A percentile compares a stretch with the other conserved stretches of the same genome.
These are phyloP conservation scores for Gnaphalium uliginosum DNA, from an alignment of 129 eudicot species.

Conservation along the genomic window DNA sequence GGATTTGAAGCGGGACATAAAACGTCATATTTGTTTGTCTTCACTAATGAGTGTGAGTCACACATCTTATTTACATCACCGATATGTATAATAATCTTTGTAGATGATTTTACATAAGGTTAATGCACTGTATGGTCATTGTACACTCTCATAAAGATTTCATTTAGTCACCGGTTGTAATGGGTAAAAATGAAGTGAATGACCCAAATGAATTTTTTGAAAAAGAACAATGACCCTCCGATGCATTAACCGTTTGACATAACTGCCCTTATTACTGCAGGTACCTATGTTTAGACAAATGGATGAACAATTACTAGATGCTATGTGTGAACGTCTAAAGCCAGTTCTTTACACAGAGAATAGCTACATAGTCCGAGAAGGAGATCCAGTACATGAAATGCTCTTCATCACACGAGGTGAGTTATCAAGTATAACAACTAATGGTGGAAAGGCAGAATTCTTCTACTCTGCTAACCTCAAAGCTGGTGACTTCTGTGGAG, in stretches of 20 bases:
- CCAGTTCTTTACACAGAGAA: conserved; percentile 51
- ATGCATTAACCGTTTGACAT: neutral
- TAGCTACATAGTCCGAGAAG: conserved; percentile 58
- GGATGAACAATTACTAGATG: conserved; percentile 67
- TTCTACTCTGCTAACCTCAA: conserved; percentile 44
- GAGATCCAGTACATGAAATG: conserved; percentile 77
- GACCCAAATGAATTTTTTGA: too few relatives aligned
- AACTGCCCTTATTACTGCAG: conserved; percentile 25
- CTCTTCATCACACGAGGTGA: conserved; percentile 64
- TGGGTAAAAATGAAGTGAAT: too few relatives aligned
- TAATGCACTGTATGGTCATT: too few relatives aligned
- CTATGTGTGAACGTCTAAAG: conserved; percentile 62
- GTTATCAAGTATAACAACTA: conserved; percentile 43
- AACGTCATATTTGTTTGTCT: conserved; percentile 70
- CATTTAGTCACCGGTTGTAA: too few relatives aligned
- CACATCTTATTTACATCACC: neutral
- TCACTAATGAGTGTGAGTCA: conserved; percentile 60
- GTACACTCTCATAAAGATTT: too few relatives aligned
- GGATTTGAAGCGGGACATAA: conserved; percentile 68
- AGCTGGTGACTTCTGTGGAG: conserved; percentile 80
- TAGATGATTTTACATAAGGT: neutral
- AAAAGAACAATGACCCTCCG: too few relatives aligned
- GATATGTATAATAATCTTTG: neutral
- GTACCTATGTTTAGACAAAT: conserved; percentile 63
- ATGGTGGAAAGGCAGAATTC: conserved; percentile 61